Conservation (phyloP, 257 asterid species). For the Vinca minor region DNA sequence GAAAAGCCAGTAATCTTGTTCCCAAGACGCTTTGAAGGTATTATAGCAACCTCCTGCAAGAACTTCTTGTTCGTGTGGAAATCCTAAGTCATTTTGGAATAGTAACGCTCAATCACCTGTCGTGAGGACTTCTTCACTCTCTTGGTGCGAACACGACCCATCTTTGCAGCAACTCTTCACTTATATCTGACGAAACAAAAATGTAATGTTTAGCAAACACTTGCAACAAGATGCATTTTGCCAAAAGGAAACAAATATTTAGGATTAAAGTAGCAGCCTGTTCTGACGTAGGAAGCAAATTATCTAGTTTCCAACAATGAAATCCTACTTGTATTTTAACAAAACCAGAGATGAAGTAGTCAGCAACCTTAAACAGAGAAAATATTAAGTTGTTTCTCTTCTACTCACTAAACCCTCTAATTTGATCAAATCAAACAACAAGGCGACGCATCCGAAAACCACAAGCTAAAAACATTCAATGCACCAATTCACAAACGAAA, state of each 20-base stretch:
- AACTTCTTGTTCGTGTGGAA: conserved; percentile 71
- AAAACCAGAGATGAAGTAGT: neutral
- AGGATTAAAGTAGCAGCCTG: neutral
- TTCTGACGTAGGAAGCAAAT: neutral
- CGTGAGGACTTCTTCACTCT: conserved; percentile 71
- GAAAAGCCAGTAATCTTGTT: conserved; percentile 72
- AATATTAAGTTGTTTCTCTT: neutral
- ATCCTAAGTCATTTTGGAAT: conserved; percentile 52
- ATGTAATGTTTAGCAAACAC: neutral
- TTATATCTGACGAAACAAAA: neutral
- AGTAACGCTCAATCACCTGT: conserved; percentile 55
- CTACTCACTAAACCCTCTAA: neutral
- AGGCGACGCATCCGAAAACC: neutral
- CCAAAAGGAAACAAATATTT: neutral
- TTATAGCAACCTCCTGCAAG: conserved; percentile 56
- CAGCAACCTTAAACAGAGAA: neutral
- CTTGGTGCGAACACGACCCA: conserved; percentile 77
- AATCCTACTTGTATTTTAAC: neutral
- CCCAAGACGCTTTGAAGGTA: conserved; percentile 65
- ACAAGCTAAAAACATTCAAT: neutral
- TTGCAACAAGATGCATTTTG: neutral
- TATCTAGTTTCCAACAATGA: neutral
- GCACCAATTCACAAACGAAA: neutral
- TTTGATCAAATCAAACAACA: neutral
- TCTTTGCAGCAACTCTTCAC: conserved; percentile 10